Evolutionary conservation across 2,329 filamentous ascomycete species (phyloP), one percentile per base, ranked within the genome.

Genomic region (Aspergillus uvarum): DNA sequence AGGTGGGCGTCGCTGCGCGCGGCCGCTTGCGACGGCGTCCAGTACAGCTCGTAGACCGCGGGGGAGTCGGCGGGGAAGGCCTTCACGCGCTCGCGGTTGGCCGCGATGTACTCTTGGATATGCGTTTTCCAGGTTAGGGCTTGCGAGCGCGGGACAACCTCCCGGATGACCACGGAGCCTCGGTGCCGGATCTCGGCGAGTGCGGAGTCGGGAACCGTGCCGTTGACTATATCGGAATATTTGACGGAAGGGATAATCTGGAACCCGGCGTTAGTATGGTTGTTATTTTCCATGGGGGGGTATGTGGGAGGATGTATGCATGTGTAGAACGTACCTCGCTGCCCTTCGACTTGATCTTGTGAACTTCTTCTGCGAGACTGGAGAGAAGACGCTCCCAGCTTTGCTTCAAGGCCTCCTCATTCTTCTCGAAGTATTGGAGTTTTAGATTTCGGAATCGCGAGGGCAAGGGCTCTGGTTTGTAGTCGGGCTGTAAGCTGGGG

Each of bases 1-100:
- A 92, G 75, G 61, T 86, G 85, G 0, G 86, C 83, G 69, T 92
- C 87, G 0, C 82, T 77, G n/a, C 90, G 83, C 3, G 88, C 89
- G 63, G 83, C 82, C 48, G 89, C 78, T 71, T 93, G 90, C 1
- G 87, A 79, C 1, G 81, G 80, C 0, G 88, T 89, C 89, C 89
- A 92, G 75, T 92, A 92, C 1, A 92, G 78, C 71, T 92, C 89
- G 68, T 85, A 91, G 5, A 92, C 89, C 49, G 89, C 86, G 0
- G 88, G 89, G 47, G 87, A 81, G 50, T 88, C 77, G 0, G 82
- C 74, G 0, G 89, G 90, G 63, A 90, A 92, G 2, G 86, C 89
- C 58, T 83, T 79, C 22, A 79, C 73, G 14, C 67, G 68, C 48
- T 74, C 66, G 50, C 70, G 83, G 68, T 92, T 92, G 56, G 81